Evolutionary conservation across 129 eudicot genomes (phyloP).

Genomic region (Centella asiatica): DNA sequence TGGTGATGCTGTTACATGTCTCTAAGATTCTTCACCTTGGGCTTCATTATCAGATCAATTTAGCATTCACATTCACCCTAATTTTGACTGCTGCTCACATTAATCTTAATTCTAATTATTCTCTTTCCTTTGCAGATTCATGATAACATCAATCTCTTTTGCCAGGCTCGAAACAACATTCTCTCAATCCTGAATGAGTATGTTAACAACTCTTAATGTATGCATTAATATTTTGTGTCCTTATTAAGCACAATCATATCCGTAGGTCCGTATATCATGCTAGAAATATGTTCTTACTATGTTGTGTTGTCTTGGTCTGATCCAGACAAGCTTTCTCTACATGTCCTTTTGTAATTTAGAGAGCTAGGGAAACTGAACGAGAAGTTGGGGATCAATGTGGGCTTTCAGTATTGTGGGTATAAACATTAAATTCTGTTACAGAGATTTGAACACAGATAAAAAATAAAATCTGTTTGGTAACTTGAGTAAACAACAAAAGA

Average conservation of each 20-base stretch:
- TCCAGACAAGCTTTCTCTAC: too few relatives aligned
- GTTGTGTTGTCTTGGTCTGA: neutral
- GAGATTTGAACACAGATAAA: too few relatives aligned
- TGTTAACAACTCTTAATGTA: neutral
- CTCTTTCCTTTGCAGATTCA: conserved; percentile 7
- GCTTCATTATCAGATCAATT: neutral
- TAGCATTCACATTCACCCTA: neutral
- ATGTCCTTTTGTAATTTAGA: too few relatives aligned
- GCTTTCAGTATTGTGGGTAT: too few relatives aligned
- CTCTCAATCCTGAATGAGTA: conserved; percentile 5
- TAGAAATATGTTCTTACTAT: neutral
- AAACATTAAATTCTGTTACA: too few relatives aligned
- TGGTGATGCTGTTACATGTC: neutral
- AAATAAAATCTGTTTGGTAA: too few relatives aligned
- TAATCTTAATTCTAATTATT: neutral
- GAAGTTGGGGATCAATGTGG: too few relatives aligned
- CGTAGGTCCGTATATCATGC: neutral
- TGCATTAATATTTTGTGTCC: neutral
- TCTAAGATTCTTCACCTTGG: neutral
- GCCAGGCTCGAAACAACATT: conserved; percentile 15
- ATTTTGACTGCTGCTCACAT: neutral
- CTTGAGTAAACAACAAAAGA: too few relatives aligned
- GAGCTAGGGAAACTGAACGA: too few relatives aligned
- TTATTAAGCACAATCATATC: neutral
- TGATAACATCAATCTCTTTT: conserved; percentile 12